Evolutionary conservation across 2,329 filamentous ascomycete species (phyloP), one percentile per base, ranked within the genome.

Genomic region (Apiospora koreana): DNA sequence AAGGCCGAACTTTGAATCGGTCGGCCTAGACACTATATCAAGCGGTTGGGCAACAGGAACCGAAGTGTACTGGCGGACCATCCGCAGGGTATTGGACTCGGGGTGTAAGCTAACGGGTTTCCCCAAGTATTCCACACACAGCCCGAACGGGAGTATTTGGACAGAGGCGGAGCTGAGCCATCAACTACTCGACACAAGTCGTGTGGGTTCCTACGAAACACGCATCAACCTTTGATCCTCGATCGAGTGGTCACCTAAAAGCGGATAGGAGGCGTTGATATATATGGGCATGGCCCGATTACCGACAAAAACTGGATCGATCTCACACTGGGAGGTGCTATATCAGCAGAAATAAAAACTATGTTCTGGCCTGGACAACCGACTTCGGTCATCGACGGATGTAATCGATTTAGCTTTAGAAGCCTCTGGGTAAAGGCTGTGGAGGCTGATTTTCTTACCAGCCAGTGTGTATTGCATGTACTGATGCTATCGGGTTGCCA

Each of bases 161-260:
- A 62, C 54, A 6, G n/a, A 2, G 16, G 25, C 7, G 16, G 50
- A 58, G 7, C 25, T 28, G 43, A 80, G 69, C 67, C 74, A 75
- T 43, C 73, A 76, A n/a, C 79, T 75, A 68, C 76, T 77, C 25
- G 10, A 70, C 10, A 67, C 68, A 2, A 81, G 67, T 8, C 77
- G 74, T 48, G 54, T 80, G 77, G 1, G 77, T 75, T 42, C 76
- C 77, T 1, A 80, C 66, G 41, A 81, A 76, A 8, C 75, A 75
- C 18, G 77, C 43, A 58, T 81, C 78, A 12, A 79, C 74, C 12
- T 73, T 77, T 1, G 31, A 77, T 70, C 9, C 74, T 72, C 0
- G 64, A 71, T 12, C 77, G 75, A 80, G 68, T 78, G 76, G 45
- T 81, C 77, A n/a, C 77, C 78, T n/a, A 80, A 68, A 3, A 79